Evolutionary conservation across 73 alveolate species (phyloP).

Genomic region (Blepharisma stoltei): DNA sequence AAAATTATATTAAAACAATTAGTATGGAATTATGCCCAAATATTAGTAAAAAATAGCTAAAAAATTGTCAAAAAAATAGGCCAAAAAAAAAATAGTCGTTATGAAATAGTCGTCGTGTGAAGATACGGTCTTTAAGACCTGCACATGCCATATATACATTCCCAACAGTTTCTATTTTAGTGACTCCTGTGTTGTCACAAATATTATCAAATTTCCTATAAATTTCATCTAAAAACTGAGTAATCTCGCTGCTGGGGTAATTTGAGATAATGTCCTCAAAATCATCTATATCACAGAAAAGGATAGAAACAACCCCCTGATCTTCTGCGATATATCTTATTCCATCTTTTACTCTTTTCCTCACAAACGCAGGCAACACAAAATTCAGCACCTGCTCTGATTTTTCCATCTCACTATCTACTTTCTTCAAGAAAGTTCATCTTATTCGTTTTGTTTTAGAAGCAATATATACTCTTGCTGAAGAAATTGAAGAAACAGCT

Average conservation of each 20-base stretch:
- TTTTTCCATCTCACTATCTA: background rate
- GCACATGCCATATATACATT: too few relatives aligned
- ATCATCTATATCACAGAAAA: constrained; percentile 49
- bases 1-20: too few relatives aligned
- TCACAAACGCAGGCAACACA: constrained; percentile 55
- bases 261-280: constrained; percentile 48
- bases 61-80: too few relatives aligned
- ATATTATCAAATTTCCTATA: constrained; percentile 53
- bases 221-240: constrained; percentile 49
- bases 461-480: too few relatives aligned
- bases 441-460: background rate
- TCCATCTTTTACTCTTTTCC: constrained; percentile 55
- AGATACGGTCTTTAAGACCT: background rate
- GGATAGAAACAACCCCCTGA: constrained; percentile 50
- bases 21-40: too few relatives aligned
- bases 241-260: constrained; percentile 45
- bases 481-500: too few relatives aligned
- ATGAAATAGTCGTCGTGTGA: too few relatives aligned
- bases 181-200: too few relatives aligned
- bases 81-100: too few relatives aligned
- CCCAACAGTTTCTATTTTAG: too few relatives aligned
- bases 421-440: background rate
- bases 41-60: too few relatives aligned
- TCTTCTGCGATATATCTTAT: constrained; percentile 53
- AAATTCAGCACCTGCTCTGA: constrained; percentile 44